Conservation (phyloP, 2,329 filamentous ascomycete genomes). For the Alternaria sp. region DNA sequence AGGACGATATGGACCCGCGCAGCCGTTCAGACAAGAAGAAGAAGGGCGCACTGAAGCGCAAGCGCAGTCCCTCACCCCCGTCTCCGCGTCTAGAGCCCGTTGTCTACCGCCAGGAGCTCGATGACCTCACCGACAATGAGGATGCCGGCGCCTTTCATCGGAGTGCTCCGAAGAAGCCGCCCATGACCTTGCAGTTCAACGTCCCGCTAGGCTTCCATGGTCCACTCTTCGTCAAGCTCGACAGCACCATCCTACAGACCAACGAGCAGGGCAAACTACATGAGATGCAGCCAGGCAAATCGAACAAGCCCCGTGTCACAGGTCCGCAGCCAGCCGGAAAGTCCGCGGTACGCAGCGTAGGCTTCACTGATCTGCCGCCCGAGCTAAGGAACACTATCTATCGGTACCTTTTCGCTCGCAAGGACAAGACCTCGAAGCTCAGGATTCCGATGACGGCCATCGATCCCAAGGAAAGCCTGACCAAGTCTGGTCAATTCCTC, state of each 20-base stretch:
- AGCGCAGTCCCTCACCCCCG: constrained; percentile 43
- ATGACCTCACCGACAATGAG: constrained; percentile 39
- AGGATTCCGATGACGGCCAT: constrained; percentile 36
- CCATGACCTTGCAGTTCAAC: constrained; percentile 54
- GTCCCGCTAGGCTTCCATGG: constrained; percentile 54
- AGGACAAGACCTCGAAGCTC: constrained; percentile 37
- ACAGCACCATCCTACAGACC: constrained; percentile 32
- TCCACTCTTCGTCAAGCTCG: constrained; percentile 53
- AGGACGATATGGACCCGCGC: constrained; percentile 29
- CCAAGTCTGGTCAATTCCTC: constrained; percentile 53
- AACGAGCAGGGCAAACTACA: constrained; percentile 14
- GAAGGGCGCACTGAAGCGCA: constrained; percentile 44
- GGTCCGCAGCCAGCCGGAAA: not conserved
- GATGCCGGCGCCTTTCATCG: constrained; percentile 19
- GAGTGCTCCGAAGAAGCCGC: constrained; percentile 22
- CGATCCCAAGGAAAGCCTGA: constrained; percentile 36
- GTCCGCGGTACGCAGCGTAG: not conserved
- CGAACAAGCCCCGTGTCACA: constrained; percentile 9
- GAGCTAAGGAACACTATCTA: constrained; percentile 59
- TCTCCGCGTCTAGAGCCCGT: constrained; percentile 45
- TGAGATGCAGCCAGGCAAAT: constrained; percentile 22
- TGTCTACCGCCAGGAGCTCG: constrained; percentile 37
- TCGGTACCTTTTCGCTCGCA: constrained; percentile 49
- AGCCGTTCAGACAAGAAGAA: constrained; percentile 20
- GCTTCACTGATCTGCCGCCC: constrained; percentile 40